phyloP scores from a whole-genome alignment of 495 filamentous ascomycete species.

The Geopyxis carbonaria region DNA sequence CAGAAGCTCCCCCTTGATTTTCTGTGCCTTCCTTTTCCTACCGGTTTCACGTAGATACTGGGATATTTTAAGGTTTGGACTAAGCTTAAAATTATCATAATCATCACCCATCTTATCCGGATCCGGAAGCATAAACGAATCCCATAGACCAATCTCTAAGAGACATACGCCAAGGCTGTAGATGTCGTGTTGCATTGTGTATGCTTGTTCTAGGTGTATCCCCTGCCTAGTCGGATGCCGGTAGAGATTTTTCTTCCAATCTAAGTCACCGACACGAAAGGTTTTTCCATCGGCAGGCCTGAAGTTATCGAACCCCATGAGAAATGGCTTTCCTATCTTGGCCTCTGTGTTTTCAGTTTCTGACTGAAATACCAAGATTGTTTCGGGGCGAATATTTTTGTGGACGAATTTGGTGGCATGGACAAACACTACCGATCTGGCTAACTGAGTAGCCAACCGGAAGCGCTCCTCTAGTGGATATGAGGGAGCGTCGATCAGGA shows the following conservation, averaged over 20 bases:
- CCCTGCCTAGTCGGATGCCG: constrained; percentile 40
- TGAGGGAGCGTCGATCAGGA: constrained; percentile 13
- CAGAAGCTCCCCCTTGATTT: constrained; percentile 30
- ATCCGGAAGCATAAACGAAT: constrained; percentile 26
- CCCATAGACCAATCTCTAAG: constrained; percentile 45
- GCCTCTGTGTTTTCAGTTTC: background rate
- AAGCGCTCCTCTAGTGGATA: constrained; percentile 23
- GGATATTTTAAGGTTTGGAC: constrained; percentile 7
- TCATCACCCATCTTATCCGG: too few species aligned
- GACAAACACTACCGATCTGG: constrained; percentile 32
- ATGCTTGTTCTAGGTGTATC: constrained; percentile 25
- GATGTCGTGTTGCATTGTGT: constrained; percentile 47
- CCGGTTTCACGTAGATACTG: background rate
- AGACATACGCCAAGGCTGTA: constrained; percentile 47
- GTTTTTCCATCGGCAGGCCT: constrained; percentile 19
- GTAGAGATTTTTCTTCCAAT: constrained; percentile 37
- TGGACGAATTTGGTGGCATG: constrained; percentile 39
- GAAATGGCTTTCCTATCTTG: constrained; percentile 6
- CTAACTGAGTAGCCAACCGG: constrained; percentile 31
- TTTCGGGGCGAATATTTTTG: constrained; percentile 42
- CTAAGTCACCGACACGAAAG: constrained; percentile 26
- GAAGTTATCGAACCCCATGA: constrained; percentile 18
- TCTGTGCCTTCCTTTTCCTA: constrained; percentile 8
- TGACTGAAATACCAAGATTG: constrained; percentile 30
- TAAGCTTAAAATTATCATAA: constrained; percentile 1